Evolutionary conservation across 75 land plant genomes (phyloP).

Genomic region (Cunninghamia lanceolata): DNA sequence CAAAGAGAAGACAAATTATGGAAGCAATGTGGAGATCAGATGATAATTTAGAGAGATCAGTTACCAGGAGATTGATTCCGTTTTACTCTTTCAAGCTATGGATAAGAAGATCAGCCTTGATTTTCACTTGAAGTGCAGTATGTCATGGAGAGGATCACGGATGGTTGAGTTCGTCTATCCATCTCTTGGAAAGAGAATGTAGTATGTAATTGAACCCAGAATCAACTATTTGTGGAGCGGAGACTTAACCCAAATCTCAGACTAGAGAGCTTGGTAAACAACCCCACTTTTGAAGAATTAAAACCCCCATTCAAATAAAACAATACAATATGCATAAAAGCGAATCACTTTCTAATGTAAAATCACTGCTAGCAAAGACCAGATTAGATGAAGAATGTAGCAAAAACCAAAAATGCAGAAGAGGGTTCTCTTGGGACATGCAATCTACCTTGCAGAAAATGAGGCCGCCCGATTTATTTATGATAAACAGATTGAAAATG

Average conservation of each 20-base stretch:
- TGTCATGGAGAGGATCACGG: background rate
- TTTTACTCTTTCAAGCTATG: background rate
- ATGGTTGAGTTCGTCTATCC: background rate
- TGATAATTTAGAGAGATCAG: background rate
- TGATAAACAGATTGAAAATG: constrained; percentile 89
- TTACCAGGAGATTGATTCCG: background rate
- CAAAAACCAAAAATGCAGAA: background rate
- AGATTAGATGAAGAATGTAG: background rate
- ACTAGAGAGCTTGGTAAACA: too few species aligned
- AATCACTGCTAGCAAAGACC: background rate
- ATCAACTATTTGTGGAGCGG: too few species aligned
- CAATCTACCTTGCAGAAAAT: constrained; percentile 84
- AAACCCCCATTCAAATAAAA: background rate
- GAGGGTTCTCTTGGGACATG: background rate
- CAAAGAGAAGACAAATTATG: background rate
- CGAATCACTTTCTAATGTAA: background rate
- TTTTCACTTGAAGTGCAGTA: background rate
- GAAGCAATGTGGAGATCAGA: background rate
- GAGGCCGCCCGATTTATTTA: constrained; percentile 95
- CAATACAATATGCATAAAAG: background rate
- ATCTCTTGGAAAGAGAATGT: background rate
- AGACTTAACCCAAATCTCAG: too few species aligned
- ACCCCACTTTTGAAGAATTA: too few species aligned
- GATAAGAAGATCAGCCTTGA: background rate
- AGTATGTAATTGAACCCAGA: background rate